Conservation (phyloP, 352 stramenopile genomes). For the Stramenopiles sp. region DNA sequence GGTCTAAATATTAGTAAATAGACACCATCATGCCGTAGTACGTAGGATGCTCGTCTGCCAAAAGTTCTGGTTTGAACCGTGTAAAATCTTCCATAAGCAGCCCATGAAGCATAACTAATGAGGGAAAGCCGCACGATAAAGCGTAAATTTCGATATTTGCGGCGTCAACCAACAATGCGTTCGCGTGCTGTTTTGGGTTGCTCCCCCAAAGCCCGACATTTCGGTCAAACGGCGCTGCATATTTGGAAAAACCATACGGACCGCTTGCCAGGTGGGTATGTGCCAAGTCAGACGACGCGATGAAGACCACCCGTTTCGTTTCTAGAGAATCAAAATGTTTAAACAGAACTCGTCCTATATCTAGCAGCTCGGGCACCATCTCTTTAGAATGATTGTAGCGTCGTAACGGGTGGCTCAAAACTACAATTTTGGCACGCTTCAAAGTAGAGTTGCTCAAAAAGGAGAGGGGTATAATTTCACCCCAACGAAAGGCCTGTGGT, state of each 20-base stretch:
- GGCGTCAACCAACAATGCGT: not conserved
- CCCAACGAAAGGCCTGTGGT: slow-evolving; percentile 13
- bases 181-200: not conserved
- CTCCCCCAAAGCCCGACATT: not conserved
- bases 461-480: slow-evolving; percentile 15
- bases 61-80: not conserved
- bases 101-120: slow-evolving; percentile 15
- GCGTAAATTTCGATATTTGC: slow-evolving; percentile 10
- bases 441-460: not conserved
- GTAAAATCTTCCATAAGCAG: not conserved
- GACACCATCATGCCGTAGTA: slow-evolving; percentile 18
- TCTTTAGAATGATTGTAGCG: not conserved
- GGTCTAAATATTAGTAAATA: not conserved
- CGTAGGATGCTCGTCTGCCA: slow-evolving; percentile 7
- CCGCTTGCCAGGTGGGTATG: slow-evolving; percentile 14
- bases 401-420: not conserved
- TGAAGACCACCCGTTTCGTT: not conserved
- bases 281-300: slow-evolving; percentile 11
- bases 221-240: slow-evolving; percentile 14
- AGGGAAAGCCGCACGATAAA: slow-evolving; percentile 14
- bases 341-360: not conserved
- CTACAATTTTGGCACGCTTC: not conserved
- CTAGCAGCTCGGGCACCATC: slow-evolving; percentile 14
- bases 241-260: slow-evolving; percentile 13
- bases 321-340: not conserved